These are phyloP conservation scores for Zychaea mexicana DNA, from an alignment of 371 early-diverging fungal species.

Conservation along the genomic window DNA sequence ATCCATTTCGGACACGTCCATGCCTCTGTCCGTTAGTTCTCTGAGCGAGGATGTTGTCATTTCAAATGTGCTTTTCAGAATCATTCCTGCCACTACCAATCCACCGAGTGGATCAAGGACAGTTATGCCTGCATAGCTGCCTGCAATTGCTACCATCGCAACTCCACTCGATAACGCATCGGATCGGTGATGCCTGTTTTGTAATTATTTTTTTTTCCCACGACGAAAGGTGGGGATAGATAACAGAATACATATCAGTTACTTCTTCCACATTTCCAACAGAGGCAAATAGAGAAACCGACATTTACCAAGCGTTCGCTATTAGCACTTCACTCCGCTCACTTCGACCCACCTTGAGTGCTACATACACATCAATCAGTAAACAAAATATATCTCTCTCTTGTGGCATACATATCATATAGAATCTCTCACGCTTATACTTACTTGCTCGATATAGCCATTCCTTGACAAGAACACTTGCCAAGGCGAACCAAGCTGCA, in stretches of 20 bases:
- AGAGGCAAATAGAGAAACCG: too few species aligned
- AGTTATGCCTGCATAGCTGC: conserved; percentile 64
- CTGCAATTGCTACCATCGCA: conserved; percentile 62
- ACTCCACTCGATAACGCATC: conserved; percentile 69
- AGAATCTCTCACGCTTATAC: background rate
- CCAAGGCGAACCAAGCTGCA: conserved; percentile 75
- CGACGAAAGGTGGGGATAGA: too few species aligned
- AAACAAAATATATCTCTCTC: too few species aligned
- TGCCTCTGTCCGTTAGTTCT: conserved; percentile 50
- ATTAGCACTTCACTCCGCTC: conserved; percentile 67
- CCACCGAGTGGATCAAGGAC: conserved; percentile 72
- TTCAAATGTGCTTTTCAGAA: conserved; percentile 57
- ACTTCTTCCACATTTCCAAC: too few species aligned
- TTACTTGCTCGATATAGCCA: conserved; percentile 63
- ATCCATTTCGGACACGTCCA: conserved; percentile 14
- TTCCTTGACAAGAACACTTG: conserved; percentile 68
- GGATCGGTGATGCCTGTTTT: conserved; percentile 68
- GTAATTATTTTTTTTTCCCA: background rate
- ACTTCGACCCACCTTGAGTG: conserved; percentile 62
- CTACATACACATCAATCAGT: too few species aligned
- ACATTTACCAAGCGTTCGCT: conserved; percentile 71
- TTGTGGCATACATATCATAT: too few species aligned
- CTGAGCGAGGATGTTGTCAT: conserved; percentile 44
- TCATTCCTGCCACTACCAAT: conserved; percentile 61
- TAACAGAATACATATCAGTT: too few species aligned